These are phyloP conservation scores for Sungouiella blattae DNA, from an alignment of 805 yeast species.

Conservation along the genomic window DNA sequence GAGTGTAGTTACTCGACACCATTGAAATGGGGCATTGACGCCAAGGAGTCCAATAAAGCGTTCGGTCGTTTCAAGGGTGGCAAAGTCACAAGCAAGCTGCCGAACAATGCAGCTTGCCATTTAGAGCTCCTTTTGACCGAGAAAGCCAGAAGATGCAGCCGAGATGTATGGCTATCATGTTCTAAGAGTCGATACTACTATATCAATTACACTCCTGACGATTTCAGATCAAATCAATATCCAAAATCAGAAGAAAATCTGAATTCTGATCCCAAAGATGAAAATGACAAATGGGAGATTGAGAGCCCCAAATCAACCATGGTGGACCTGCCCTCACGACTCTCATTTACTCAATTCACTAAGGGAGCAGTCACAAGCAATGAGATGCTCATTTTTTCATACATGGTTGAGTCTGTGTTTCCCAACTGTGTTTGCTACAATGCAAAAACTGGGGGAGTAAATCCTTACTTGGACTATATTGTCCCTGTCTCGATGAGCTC, in stretches of 20 bases:
- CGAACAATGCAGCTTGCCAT: too few species aligned
- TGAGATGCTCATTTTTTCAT: constrained; percentile 4
- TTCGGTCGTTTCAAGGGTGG: background rate
- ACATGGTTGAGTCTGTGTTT: constrained; percentile 6
- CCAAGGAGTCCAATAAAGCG: background rate
- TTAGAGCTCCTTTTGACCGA: background rate
- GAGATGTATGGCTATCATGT: background rate
- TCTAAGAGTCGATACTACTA: constrained; percentile 10
- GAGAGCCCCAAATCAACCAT: too few species aligned
- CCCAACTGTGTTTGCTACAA: constrained; percentile 34
- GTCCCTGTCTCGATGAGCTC: constrained; percentile 36
- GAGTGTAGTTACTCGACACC: background rate
- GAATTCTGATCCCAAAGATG: too few species aligned
- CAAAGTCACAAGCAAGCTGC: background rate
- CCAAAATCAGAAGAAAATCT: too few species aligned
- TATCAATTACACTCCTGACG: constrained; percentile 16
- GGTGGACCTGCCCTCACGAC: too few species aligned
- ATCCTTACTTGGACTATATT: constrained; percentile 36
- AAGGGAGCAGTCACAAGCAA: too few species aligned
- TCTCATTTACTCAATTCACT: too few species aligned
- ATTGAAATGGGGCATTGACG: background rate
- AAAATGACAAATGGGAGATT: too few species aligned
- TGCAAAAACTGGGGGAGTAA: constrained; percentile 16
- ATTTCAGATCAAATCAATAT: constrained; percentile 16
- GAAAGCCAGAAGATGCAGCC: background rate